Conservation (phyloP, 768 basidiomycete species). For the Clavulina sp. region DNA sequence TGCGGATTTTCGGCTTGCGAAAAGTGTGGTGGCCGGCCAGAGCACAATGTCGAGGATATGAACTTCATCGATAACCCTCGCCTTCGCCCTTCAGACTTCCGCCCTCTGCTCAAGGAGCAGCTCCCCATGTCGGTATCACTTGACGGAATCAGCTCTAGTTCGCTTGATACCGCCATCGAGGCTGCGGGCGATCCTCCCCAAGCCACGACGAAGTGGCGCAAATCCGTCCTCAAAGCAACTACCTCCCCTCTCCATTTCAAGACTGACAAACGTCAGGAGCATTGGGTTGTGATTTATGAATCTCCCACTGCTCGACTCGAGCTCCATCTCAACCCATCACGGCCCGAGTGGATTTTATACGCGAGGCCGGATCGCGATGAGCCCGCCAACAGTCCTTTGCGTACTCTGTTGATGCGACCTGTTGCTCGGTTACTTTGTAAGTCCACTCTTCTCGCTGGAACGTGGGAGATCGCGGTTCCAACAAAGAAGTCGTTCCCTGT, state of each 20-base stretch:
- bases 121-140: conserved; percentile 71
- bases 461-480: conserved; percentile 72
- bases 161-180: conserved; percentile 30
- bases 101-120: conserved; percentile 54
- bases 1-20: conserved; percentile 68
- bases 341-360: conserved; percentile 77
- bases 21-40: conserved; percentile 79
- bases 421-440: conserved; percentile 54
- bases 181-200: conserved; percentile 30
- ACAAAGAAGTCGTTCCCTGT: conserved; percentile 35
- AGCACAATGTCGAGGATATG: conserved; percentile 53
- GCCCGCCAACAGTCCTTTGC: conserved; percentile 65
- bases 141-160: conserved; percentile 26
- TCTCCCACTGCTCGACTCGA: conserved; percentile 56
- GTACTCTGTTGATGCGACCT: conserved; percentile 52
- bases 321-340: conserved; percentile 54
- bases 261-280: conserved; percentile 71
- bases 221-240: conserved; percentile 43
- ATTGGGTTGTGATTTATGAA: conserved; percentile 69
- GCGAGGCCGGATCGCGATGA: conserved; percentile 47
- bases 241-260: conserved; percentile 61
- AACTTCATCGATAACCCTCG: conserved; percentile 37
- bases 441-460: conserved; percentile 42
- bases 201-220: conserved; percentile 53
- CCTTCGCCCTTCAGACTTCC: conserved; percentile 54